phyloP scores from a whole-genome alignment of 768 basidiomycete species.

The Mycena chlorophos region DNA sequence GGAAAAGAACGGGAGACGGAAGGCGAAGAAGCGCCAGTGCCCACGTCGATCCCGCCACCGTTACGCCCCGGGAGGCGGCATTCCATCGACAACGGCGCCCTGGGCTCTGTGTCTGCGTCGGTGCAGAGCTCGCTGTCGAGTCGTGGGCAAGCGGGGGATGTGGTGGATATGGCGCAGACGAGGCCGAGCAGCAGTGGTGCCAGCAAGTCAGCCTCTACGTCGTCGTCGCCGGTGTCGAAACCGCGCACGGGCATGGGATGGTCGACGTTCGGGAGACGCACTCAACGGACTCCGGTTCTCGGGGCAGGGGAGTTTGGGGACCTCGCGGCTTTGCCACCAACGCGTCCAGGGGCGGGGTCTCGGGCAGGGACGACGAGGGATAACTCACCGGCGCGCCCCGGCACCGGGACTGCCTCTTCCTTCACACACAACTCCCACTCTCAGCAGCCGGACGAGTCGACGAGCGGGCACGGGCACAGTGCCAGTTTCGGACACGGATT shows the following conservation, averaged over 20 bases:
- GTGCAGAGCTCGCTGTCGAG: neutral
- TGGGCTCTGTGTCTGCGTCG: too few relatives aligned
- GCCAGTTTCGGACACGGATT: neutral
- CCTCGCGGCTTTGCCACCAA: too few relatives aligned
- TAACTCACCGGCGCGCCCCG: too few relatives aligned
- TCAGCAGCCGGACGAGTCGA: slow-evolving; percentile 14
- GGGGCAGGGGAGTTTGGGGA: slow-evolving; percentile 17
- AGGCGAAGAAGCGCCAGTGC: neutral
- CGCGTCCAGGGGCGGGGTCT: too few relatives aligned
- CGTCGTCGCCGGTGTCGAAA: slow-evolving; percentile 1
- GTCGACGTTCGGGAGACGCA: slow-evolving; percentile 21
- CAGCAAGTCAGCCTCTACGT: slow-evolving; percentile 4
- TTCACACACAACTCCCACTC: too few relatives aligned
- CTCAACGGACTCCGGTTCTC: slow-evolving; percentile 3
- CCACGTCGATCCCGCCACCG: slow-evolving; percentile 7
- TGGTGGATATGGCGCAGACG: slow-evolving; percentile 11
- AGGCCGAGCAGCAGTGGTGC: slow-evolving; percentile 5
- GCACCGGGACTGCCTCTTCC: too few relatives aligned
- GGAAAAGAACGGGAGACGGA: neutral
- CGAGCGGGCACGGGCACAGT: slow-evolving; percentile 12
- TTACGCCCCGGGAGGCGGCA: slow-evolving; percentile 13
- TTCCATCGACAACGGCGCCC: slow-evolving; percentile 9
- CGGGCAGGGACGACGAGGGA: too few relatives aligned
- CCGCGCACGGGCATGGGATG: slow-evolving; percentile 2
- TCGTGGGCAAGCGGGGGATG: neutral